Evolutionary conservation across 352 stramenopile species (phyloP).

Genomic region (Phytophthora capsici): DNA sequence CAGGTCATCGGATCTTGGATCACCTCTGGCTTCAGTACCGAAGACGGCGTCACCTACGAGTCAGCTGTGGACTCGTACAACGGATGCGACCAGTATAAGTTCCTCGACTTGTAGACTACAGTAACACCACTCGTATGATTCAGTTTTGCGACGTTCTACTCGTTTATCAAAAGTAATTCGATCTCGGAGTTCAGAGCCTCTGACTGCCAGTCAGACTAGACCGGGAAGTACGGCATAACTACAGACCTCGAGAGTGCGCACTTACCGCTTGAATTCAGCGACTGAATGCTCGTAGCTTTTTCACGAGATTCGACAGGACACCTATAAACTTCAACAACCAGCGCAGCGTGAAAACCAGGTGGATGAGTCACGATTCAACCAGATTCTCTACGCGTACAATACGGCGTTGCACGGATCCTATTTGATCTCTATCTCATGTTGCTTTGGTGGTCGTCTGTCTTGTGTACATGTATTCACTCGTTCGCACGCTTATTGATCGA

Average conservation of each 20-base stretch:
- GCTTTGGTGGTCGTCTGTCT: not conserved
- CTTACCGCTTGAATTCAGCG: not conserved
- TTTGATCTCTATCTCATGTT: conserved; percentile 1
- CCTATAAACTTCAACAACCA: not conserved
- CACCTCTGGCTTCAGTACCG: conserved; percentile 65
- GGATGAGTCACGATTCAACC: not conserved
- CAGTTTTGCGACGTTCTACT: not conserved
- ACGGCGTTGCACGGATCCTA: not conserved
- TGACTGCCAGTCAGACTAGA: no score
- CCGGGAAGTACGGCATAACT: no score
- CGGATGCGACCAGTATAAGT: conserved; percentile 46
- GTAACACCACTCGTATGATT: not conserved
- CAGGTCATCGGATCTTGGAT: conserved; percentile 72
- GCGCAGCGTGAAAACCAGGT: not conserved
- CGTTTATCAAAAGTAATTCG: no score
- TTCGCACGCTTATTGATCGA: not conserved
- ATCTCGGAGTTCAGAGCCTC: no score
- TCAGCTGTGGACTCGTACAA: conserved; percentile 47
- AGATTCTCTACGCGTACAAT: not conserved
- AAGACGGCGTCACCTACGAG: conserved; percentile 59
- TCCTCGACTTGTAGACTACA: conserved; percentile 38
- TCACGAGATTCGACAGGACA: not conserved
- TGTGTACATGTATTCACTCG: not conserved
- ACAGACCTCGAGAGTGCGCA: no score
- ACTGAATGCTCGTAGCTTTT: not conserved